Evolutionary conservation across 179 eudicot species (phyloP), one percentile per base, ranked within the genome.

Genomic region (Drosera spatulata): DNA sequence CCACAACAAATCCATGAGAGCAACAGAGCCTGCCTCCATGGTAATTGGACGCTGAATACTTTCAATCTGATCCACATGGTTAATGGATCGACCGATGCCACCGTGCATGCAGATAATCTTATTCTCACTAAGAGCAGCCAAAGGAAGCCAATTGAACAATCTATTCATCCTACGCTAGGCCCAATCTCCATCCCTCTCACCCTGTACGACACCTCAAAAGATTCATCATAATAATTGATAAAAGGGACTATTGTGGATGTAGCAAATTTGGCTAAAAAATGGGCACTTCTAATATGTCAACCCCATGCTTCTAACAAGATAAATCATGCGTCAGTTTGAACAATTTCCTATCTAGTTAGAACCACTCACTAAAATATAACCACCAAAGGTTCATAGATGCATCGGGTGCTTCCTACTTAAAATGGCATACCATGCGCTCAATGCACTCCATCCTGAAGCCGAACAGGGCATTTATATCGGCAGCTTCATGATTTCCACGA

Each of bases 401-500:
- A 43, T 47, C 33, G 11, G 22, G 13, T 7, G 6, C 37, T 14
- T 9, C 1, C 10, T 39, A 39, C 13, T 53, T 63, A 40, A 41
- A 22, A 39, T 41, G 40, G 39, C 54, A 15, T 85, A 91, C 99
- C 99, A 94, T 87, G 69, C 99, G 94, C 75, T 94, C 99, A 66
- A 94, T 94, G 78, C 99, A 94, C 80, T 94, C 99, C 7, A 94
- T 90, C 69, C 99, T 84, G 76, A 94, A 94, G 70, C 99, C 99
- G 78, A 94, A 94, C 53, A 91, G 96, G 66, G 99, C 99, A 75
- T 93, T 94, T 56, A 94, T 91, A 77, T 94, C 99, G 37, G 99
- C 99, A 73, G 99, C 99, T 85, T 94, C 99, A 69, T 94, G 99
- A 75, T 94, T 94, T 50, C 97, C 99, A 61, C 99, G 95, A 79